Conservation (phyloP, 352 stramenopile species). For the Pythium utonaiense region DNA sequence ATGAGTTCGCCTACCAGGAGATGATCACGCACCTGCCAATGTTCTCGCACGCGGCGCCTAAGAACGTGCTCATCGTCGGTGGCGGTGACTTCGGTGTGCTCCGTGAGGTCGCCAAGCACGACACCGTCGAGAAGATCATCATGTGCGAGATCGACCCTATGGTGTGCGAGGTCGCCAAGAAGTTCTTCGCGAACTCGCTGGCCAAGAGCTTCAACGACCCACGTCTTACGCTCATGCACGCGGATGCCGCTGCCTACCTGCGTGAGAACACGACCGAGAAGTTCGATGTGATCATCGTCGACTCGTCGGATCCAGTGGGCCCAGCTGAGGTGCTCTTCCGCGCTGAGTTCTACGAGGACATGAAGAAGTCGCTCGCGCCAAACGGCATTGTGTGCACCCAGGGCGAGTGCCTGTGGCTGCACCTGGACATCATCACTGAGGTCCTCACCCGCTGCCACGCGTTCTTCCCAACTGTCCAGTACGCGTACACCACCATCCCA, state of each 20-base stretch:
- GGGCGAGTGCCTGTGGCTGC: constrained; percentile 98
- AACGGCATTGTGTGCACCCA: constrained; percentile 88
- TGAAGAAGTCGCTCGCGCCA: constrained; percentile 88
- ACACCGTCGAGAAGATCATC: constrained; percentile 93
- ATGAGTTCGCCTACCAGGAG: constrained; percentile 99
- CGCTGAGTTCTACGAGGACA: constrained; percentile 93
- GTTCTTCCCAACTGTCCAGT: constrained; percentile 95
- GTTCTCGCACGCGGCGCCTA: constrained; percentile 94
- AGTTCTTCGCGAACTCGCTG: constrained; percentile 89
- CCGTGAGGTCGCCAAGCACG: constrained; percentile 94
- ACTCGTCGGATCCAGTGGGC: constrained; percentile 95
- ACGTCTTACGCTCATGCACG: constrained; percentile 88
- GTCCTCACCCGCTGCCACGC: constrained; percentile 89
- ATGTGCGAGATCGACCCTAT: constrained; percentile 99
- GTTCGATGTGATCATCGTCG: constrained; percentile 98
- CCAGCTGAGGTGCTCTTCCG: constrained; percentile 95
- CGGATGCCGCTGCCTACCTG: constrained; percentile 90
- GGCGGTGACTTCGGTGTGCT: constrained; percentile 97
- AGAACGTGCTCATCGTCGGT: constrained; percentile 97
- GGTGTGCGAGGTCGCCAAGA: constrained; percentile 95
- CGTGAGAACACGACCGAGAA: constrained; percentile 67
- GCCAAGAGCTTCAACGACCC: constrained; percentile 95
- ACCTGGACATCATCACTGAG: constrained; percentile 96
- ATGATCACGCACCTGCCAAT: constrained; percentile 99
- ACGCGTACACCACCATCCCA: constrained; percentile 98